Evolutionary conservation across 805 yeast species (phyloP).

Genomic region (Barnettozyma californica): DNA sequence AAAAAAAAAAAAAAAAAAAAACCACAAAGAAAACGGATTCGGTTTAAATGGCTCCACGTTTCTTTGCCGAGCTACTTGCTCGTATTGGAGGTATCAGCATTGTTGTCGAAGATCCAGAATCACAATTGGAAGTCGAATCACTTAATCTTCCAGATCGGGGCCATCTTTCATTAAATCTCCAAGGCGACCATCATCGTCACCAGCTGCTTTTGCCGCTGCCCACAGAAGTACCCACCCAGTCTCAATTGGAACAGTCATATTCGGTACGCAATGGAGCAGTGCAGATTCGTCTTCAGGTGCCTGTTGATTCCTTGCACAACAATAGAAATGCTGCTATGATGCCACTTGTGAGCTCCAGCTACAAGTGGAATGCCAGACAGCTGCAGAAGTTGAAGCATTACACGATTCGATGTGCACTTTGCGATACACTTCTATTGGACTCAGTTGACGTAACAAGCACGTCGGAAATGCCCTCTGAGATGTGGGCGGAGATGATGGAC

Average conservation of each 20-base stretch:
- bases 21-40: too few relatives aligned
- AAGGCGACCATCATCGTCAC: neutral
- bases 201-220: constrained; percentile 9
- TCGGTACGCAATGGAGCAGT: constrained; percentile 1
- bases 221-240: neutral
- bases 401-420: constrained; percentile 29
- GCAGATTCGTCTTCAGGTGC: constrained; percentile 13
- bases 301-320: neutral
- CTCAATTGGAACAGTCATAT: neutral
- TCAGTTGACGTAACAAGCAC: constrained; percentile 31
- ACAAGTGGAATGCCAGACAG: constrained; percentile 42
- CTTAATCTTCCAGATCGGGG: constrained; percentile 3
- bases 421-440: constrained; percentile 28
- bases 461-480: constrained; percentile 79
- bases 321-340: neutral
- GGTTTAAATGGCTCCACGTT: neutral
- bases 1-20: too few relatives aligned
- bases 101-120: neutral
- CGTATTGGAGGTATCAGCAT: constrained; percentile 5
- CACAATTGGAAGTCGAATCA: neutral
- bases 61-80: constrained; percentile 3
- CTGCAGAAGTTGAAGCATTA: constrained; percentile 28
- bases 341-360: neutral
- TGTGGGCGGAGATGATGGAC: constrained; percentile 94
- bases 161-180: neutral